phyloP scores from a whole-genome alignment of 768 basidiomycete genomes.

The Leccinum disarticulatum region DNA sequence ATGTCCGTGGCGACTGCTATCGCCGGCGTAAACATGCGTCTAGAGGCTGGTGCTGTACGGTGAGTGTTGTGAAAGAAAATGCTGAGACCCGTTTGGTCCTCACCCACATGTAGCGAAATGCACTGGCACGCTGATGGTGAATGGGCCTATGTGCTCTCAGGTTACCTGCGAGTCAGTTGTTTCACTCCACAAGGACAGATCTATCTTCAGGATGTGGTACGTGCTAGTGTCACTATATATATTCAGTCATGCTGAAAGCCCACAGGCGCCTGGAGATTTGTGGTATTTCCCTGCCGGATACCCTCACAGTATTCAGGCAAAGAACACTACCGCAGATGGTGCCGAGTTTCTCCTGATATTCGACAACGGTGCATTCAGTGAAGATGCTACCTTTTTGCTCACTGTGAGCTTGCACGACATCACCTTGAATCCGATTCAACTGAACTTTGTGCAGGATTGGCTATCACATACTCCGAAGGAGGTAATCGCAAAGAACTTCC shows the following conservation, averaged over 20 bases:
- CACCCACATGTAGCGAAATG: constrained; percentile 34
- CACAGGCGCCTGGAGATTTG: constrained; percentile 41
- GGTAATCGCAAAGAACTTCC: constrained; percentile 67
- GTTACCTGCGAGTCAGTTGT: constrained; percentile 48
- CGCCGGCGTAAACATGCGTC: constrained; percentile 43
- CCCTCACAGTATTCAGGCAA: constrained; percentile 58
- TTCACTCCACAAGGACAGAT: constrained; percentile 52
- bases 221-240: constrained; percentile 21
- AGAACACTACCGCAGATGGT: constrained; percentile 44
- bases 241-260: constrained; percentile 13
- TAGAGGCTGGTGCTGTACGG: constrained; percentile 44
- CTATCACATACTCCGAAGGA: constrained; percentile 59
- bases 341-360: constrained; percentile 54
- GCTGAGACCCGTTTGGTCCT: neutral
- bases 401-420: constrained; percentile 13
- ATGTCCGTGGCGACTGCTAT: constrained; percentile 42
- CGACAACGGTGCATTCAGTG: constrained; percentile 46
- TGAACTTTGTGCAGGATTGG: constrained; percentile 50
- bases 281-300: constrained; percentile 62
- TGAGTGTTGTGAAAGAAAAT: constrained; percentile 9
- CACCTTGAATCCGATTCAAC: neutral
- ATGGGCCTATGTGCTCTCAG: constrained; percentile 57
- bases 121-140: constrained; percentile 45
- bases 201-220: constrained; percentile 53
- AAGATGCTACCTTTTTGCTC: constrained; percentile 56